phyloP scores from a whole-genome alignment of 2,329 filamentous ascomycete genomes.

The Ophiostoma australiae region DNA sequence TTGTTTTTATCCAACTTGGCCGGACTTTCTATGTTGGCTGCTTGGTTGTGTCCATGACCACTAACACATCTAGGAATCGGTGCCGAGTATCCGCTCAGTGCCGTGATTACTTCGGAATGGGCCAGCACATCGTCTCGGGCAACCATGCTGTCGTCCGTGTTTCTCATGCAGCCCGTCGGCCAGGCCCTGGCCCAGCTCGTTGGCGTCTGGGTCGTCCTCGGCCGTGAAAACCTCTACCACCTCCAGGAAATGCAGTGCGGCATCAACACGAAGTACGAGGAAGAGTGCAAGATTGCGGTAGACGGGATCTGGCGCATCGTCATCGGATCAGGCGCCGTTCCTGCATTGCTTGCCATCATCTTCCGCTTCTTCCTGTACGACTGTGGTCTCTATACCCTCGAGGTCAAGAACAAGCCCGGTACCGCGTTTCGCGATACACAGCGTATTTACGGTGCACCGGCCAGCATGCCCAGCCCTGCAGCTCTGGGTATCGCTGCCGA shows the following conservation, averaged over 20 bases:
- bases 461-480: constrained; percentile 30
- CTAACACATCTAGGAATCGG: constrained; percentile 48
- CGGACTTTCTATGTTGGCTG: neutral
- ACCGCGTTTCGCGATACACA: constrained; percentile 57
- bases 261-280: constrained; percentile 41
- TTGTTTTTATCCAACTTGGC: neutral
- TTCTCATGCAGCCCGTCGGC: constrained; percentile 64
- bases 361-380: constrained; percentile 65
- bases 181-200: constrained; percentile 61
- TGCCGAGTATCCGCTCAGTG: constrained; percentile 63
- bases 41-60: constrained; percentile 8
- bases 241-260: constrained; percentile 46
- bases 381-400: constrained; percentile 59
- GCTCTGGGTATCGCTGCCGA: neutral
- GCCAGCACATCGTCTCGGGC: constrained; percentile 57
- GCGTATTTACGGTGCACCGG: constrained; percentile 47
- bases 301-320: constrained; percentile 65
- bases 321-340: constrained; percentile 60
- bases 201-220: constrained; percentile 49
- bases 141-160: constrained; percentile 64
- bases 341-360: constrained; percentile 58
- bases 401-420: constrained; percentile 58
- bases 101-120: constrained; percentile 64
- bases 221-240: constrained; percentile 40
- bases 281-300: constrained; percentile 45